These are phyloP conservation scores for Handroanthus guayacan DNA, from an alignment of 257 asterid species.

Conservation along the genomic window DNA sequence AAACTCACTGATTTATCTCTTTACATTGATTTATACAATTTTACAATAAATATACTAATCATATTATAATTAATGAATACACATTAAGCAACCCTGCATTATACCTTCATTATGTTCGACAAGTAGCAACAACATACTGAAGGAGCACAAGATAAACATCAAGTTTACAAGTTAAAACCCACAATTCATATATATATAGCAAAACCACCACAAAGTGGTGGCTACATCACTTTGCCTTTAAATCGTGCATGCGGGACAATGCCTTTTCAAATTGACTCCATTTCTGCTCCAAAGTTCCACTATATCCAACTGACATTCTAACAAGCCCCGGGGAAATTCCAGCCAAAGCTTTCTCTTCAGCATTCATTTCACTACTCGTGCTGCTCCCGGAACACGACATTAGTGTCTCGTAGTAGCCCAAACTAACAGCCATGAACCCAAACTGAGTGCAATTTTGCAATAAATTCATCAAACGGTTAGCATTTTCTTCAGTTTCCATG, in stretches of 20 bases:
- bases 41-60: too few species aligned
- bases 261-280: conserved; percentile 94
- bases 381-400: conserved; percentile 98
- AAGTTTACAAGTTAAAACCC: background rate
- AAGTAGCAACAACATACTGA: background rate
- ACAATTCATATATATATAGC: background rate
- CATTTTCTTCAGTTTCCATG: conserved; percentile 88
- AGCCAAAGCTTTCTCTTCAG: conserved; percentile 70
- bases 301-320: conserved; percentile 87
- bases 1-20: too few species aligned
- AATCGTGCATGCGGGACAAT: conserved; percentile 56
- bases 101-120: conserved; percentile 22
- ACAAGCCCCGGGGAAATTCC: conserved; percentile 90
- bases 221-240: background rate
- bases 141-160: background rate
- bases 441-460: conserved; percentile 77
- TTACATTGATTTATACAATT: too few species aligned
- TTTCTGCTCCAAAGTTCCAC: conserved; percentile 83
- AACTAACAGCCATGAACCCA: conserved; percentile 92
- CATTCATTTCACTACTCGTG: conserved; percentile 87
- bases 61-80: too few species aligned
- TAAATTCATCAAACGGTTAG: conserved; percentile 73
- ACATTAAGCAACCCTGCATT: too few species aligned
- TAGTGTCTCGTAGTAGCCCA: conserved; percentile 90
- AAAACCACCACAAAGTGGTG: conserved; percentile 5